Percentiles rank a stretch among this genome's conserved stretches.
Conservation (phyloP, 164 flowering plant species). For the Tetracentron sinense region DNA sequence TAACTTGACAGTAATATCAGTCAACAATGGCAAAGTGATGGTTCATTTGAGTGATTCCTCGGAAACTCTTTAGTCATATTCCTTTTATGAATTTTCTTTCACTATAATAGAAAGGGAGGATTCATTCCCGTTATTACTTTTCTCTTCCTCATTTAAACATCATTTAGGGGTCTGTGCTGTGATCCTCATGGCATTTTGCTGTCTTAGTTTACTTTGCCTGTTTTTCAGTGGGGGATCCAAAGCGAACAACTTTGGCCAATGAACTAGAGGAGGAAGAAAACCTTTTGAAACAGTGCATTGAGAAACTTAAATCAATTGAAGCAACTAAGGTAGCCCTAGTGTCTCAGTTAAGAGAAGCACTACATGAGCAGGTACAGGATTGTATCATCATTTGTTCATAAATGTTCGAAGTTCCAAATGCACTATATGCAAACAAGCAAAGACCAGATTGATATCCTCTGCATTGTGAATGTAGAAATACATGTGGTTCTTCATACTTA, state of each 20-base stretch:
- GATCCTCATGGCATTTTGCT: conserved; percentile 2
- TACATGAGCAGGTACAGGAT: conserved; percentile 70
- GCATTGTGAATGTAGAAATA: neutral
- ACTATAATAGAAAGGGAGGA: neutral
- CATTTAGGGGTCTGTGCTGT: neutral
- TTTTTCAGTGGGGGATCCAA: conserved; percentile 68
- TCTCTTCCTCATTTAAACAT: neutral
- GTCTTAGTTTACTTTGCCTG: conserved; percentile 11
- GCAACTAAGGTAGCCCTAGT: conserved; percentile 67
- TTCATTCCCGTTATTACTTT: neutral
- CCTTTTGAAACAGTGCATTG: conserved; percentile 61
- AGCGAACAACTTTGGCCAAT: conserved; percentile 50
- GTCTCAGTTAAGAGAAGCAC: conserved; percentile 75
- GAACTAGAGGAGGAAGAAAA: conserved; percentile 78
- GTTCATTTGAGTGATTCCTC: neutral
- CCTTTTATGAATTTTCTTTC: neutral
- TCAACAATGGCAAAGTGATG: neutral
- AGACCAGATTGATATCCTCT: conserved; percentile 2
- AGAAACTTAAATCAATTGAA: conserved; percentile 77
- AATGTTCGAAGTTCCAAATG: conserved; percentile 1
- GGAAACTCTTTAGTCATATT: neutral
- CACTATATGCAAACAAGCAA: too few relatives aligned
- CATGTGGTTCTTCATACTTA: conserved; percentile 16
- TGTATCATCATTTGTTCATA: neutral
- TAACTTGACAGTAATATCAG: conserved; percentile 21